Conservation (phyloP, 371 early-diverging fungal genomes). For the Apophysomyces variabilis region DNA sequence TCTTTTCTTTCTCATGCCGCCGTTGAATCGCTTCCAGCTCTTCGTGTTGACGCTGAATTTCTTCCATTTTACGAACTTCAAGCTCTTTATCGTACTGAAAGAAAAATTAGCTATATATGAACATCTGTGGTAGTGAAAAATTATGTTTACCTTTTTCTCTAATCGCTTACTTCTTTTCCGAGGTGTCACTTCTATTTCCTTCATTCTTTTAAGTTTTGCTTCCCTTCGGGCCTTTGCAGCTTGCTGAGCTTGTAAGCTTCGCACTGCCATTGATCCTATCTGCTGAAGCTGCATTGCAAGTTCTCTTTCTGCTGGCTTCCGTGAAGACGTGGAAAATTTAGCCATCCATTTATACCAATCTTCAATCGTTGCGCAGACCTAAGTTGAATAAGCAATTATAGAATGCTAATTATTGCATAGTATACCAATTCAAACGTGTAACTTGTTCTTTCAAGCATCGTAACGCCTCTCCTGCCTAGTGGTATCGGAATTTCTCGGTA, state of each 20-base stretch:
- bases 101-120: neutral
- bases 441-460: conserved; percentile 1
- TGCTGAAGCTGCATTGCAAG: conserved; percentile 2
- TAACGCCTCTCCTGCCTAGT: neutral
- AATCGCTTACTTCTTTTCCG: conserved; percentile 13
- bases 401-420: neutral
- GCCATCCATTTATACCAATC: conserved; percentile 11
- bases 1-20: neutral
- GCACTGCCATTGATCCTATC: neutral
- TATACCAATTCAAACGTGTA: conserved; percentile 19
- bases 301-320: neutral
- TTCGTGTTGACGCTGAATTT: neutral
- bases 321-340: conserved; percentile 3
- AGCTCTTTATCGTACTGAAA: conserved; percentile 9
- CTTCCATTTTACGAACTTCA: conserved; percentile 10
- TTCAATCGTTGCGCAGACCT: conserved; percentile 2
- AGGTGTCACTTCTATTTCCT: conserved; percentile 4
- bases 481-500: conserved; percentile 14
- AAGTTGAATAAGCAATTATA: neutral
- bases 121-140: neutral
- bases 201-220: neutral
- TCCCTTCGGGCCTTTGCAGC: neutral
- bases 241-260: neutral
- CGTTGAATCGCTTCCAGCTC: conserved; percentile 5
- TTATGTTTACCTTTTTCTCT: conserved; percentile 9